Evolutionary conservation across 2,329 filamentous ascomycete species (phyloP), one percentile per base, ranked within the genome.

Genomic region (Trichoderma breve): DNA sequence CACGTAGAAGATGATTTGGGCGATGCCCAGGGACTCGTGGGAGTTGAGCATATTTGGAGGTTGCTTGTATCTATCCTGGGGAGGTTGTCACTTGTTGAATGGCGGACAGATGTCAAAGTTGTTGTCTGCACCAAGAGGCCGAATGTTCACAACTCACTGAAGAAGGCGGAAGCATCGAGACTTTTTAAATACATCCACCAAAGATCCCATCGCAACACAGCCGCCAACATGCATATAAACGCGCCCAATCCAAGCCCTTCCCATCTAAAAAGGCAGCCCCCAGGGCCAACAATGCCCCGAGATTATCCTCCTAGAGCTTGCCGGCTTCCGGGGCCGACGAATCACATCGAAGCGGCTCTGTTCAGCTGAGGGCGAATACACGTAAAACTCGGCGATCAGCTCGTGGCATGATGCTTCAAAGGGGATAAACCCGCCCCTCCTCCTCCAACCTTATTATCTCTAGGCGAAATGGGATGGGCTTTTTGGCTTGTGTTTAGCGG

Each of bases 1-100:
- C 2, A 73, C 71, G 70, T 79, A 78, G 58, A 78, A 77, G 67
- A 78, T 71, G 62, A 73, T 73, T 65, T 78, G 77, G 65, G 74
- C 74, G 58, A 79, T 76, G 67, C 75, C 77, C 71, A 75, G 64
- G 1, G 74, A 74, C 2, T 68, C 74, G 64, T 79, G 77, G 0
- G 76, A 60, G 63, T 74, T 72, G 72, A 76, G 70, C 73, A 73
- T 73, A 75, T 36, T 39, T 14, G 55, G 24, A 6, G 6, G 14
- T 8, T 26, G 51, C 4, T 26, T 3, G 24, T 2, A 4, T 12
- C n/a, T 24, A 21, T 24, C 21, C 47, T 21, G 47, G 21, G 0
- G n/a, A 14, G 5, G n/a, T 53, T 53, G 21, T 24, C 21, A 24
- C 47, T 53, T 53, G n/a, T 53, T 12, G 47, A 53, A 6, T 6